Conservation (phyloP, 208 protist genomes). For the Leishmania guyanensis region DNA sequence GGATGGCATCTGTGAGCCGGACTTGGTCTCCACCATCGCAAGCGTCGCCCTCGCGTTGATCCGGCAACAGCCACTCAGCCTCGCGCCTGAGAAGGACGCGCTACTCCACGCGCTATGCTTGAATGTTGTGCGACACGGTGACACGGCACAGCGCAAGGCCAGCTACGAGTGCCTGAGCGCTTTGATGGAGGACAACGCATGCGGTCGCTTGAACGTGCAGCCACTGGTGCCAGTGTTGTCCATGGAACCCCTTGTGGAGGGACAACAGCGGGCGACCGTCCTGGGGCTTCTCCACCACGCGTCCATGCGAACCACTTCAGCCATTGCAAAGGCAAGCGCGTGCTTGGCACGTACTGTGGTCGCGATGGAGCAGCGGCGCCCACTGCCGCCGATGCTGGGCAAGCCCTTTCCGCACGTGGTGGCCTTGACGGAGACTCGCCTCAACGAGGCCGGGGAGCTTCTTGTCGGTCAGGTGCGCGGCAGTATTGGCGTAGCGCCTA, state of each 20-base stretch:
- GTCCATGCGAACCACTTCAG: conserved; percentile 33
- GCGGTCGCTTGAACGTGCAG: conserved; percentile 43
- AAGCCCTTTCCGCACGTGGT: conserved; percentile 70
- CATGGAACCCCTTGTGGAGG: conserved; percentile 53
- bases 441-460: conserved; percentile 76
- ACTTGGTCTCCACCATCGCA: conserved; percentile 52
- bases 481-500: conserved; percentile 67
- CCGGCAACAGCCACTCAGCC: conserved; percentile 32
- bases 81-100: conserved; percentile 44
- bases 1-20: conserved; percentile 35
- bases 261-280: conserved; percentile 70
- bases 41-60: conserved; percentile 69
- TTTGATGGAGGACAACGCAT: conserved; percentile 61
- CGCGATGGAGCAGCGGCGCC: conserved; percentile 54
- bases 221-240: conserved; percentile 44
- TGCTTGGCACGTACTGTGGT: conserved; percentile 58
- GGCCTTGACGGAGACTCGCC: conserved; percentile 66
- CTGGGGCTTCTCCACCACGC: conserved; percentile 64
- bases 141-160: conserved; percentile 47
- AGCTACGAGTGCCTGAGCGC: conserved; percentile 58
- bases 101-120: conserved; percentile 75
- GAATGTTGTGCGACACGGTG: conserved; percentile 38
- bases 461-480: conserved; percentile 85
- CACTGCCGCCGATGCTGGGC: conserved; percentile 57
- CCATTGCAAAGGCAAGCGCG: conserved; percentile 56